phyloP scores from a whole-genome alignment of 1,139 yeast genomes.

The Blastobotrys ciferrii region DNA sequence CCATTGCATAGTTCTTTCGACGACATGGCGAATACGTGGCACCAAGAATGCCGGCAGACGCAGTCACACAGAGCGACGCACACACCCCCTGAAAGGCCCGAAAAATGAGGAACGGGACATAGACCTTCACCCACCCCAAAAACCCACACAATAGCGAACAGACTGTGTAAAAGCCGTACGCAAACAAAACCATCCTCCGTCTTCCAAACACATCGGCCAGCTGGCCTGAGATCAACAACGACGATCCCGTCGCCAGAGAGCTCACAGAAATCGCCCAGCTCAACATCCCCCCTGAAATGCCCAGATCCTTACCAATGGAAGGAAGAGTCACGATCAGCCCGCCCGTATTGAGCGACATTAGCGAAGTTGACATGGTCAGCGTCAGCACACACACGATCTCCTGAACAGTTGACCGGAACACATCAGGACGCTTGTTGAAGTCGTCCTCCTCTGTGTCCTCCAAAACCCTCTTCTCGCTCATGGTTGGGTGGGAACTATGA shows the following conservation, averaged over 20 bases:
- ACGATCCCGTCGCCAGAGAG: slow-evolving; percentile 44
- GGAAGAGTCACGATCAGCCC: slow-evolving; percentile 39
- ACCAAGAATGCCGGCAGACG: slow-evolving; percentile 47
- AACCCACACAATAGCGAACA: slow-evolving; percentile 43
- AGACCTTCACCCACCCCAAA: slow-evolving; percentile 31
- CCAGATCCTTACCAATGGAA: slow-evolving; percentile 36
- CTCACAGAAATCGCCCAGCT: slow-evolving; percentile 46
- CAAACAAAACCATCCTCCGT: slow-evolving; percentile 37
- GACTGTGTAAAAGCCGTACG: slow-evolving; percentile 37
- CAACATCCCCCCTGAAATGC: slow-evolving; percentile 40
- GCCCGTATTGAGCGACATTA: slow-evolving; percentile 41
- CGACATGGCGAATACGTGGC: slow-evolving; percentile 39
- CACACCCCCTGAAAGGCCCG: slow-evolving; percentile 45
- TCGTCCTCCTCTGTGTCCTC: no score
- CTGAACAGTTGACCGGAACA: slow-evolving; percentile 20
- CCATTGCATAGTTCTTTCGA: slow-evolving; percentile 44
- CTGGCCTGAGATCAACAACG: slow-evolving; percentile 44
- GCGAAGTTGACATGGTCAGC: slow-evolving; percentile 43
- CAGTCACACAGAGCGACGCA: slow-evolving; percentile 45
- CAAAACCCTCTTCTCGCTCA: no score
- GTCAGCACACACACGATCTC: slow-evolving; percentile 34
- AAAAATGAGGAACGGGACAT: slow-evolving; percentile 38
- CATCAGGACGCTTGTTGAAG: slow-evolving; percentile 22
- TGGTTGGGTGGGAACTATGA: no score
- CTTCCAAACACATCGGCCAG: slow-evolving; percentile 47